Evolutionary conservation across 495 filamentous ascomycete species (phyloP), one percentile per base, ranked within the genome.

Genomic region (Trichoderma virens): DNA sequence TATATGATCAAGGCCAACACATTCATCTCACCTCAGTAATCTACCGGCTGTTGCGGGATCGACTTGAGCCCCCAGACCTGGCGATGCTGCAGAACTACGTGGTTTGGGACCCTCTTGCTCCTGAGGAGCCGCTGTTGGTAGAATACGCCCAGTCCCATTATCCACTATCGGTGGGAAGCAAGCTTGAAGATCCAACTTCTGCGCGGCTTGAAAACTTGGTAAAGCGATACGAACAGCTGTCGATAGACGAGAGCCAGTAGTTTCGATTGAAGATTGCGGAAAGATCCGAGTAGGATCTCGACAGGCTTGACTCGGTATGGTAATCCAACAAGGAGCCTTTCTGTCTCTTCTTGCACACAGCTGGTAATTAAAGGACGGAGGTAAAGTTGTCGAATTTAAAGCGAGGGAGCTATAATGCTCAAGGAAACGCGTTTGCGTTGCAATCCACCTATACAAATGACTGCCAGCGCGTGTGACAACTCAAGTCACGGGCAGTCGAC

Each of bases 1-100:
- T 73, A 1, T 71, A 70, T 64, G 71, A 72, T 47, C 69, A 74
- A 23, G 65, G 68, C n/a, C 68, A 61, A 28, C 71, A 71, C 64
- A 66, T 70, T 65, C 66, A 72, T 59, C 67, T 72, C 5, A 30
- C 59, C 7, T 34, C 59, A 11, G 31, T 54, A 25, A 38, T 62
- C 51, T 60, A 23, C 59, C 59, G 59, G 31, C 31, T 61, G 31
- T n/a, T 61, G 59, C 20, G 31, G 59, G 28, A 38, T 23, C 59
- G 30, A 23, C 59, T 35, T 20, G 31, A 11, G 4, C 59, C 28
- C 6, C 5, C 35, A 27, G 59, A 38, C 23, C 16, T 34, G 6
- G 28, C 18, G 13, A 11, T 60, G 1, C 59, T 38, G 16, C n/a
- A 34, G 7, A 61, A 61, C 7, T 25, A 61, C 31, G 28, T 38